These are phyloP conservation scores for Aciculosporium take DNA, from an alignment of 2,329 filamentous ascomycete species.

Conservation along the genomic window DNA sequence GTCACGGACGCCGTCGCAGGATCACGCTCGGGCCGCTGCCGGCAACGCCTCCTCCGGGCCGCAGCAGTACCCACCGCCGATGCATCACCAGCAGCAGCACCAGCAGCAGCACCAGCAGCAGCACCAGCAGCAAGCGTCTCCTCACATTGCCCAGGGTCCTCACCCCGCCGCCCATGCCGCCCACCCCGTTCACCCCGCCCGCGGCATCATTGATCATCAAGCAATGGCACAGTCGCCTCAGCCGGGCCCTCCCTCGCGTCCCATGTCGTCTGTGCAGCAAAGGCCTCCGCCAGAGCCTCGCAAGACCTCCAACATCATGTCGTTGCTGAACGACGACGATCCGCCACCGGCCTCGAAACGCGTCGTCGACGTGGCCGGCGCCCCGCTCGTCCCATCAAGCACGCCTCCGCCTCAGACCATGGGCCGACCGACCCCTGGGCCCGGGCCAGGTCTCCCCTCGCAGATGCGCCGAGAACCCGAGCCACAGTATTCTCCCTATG, in stretches of 20 bases:
- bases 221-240: conserved; percentile 24
- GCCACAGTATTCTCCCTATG: conserved; percentile 32
- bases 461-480: conserved; percentile 37
- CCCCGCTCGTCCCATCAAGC: conserved; percentile 26
- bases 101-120: conserved; percentile 1
- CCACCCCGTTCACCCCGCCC: conserved; percentile 18
- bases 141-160: neutral
- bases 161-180: neutral
- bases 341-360: conserved; percentile 36
- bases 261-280: conserved; percentile 24
- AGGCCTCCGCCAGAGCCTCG: conserved; percentile 29
- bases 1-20: conserved; percentile 25
- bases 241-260: conserved; percentile 23
- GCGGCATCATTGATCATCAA: conserved; percentile 26
- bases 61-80: conserved; percentile 15
- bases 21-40: conserved; percentile 27
- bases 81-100: conserved; percentile 19
- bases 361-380: conserved; percentile 30
- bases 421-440: conserved; percentile 21
- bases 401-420: conserved; percentile 37
- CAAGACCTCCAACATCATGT: conserved; percentile 52
- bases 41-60: conserved; percentile 12
- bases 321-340: conserved; percentile 48
- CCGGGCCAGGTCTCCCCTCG: conserved; percentile 23
- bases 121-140: neutral